A percentile compares a stretch with the other conserved stretches of the same genome.
These are phyloP conservation scores for Kodamaea ohmeri DNA, from an alignment of 1,139 yeast genomes.

Conservation along the genomic window DNA sequence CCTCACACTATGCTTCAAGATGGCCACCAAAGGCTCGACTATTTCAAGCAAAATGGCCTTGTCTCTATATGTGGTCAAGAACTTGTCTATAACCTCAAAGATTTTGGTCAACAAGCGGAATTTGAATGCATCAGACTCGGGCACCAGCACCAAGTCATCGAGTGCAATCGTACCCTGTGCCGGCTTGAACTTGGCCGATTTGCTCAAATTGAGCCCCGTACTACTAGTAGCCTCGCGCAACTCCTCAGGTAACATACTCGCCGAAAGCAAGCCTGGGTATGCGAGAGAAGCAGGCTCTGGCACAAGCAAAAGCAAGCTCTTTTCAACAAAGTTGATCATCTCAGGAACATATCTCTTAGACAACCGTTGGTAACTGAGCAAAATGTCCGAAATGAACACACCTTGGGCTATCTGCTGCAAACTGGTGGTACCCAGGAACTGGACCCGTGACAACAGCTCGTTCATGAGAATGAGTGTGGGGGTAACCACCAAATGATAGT, in stretches of 20 bases:
- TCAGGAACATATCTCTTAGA: slow-evolving; percentile 86
- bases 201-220: slow-evolving; percentile 22
- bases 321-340: slow-evolving; percentile 57
- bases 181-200: slow-evolving; percentile 16
- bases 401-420: slow-evolving; percentile 45
- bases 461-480: slow-evolving; percentile 75
- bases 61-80: slow-evolving; percentile 58
- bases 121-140: slow-evolving; percentile 20
- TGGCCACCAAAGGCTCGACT: slow-evolving; percentile 35
- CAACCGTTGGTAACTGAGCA: slow-evolving; percentile 70
- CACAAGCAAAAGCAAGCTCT: slow-evolving; percentile 44
- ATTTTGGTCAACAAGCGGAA: slow-evolving; percentile 31
- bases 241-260: slow-evolving; percentile 10
- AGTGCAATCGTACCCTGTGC: slow-evolving; percentile 15
- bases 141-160: slow-evolving; percentile 21
- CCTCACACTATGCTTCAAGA: slow-evolving; percentile 38
- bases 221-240: slow-evolving; percentile 8
- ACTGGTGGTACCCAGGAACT: slow-evolving; percentile 42
- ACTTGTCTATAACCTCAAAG: slow-evolving; percentile 27
- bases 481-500: slow-evolving; percentile 86
- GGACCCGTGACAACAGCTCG: slow-evolving; percentile 50
- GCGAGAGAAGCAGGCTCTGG: slow-evolving; percentile 37
- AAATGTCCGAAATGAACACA: slow-evolving; percentile 59
- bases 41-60: slow-evolving; percentile 62
- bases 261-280: slow-evolving; percentile 11